Conservation (phyloP, 1,139 yeast species). For the Tardiomyces depauwii region DNA sequence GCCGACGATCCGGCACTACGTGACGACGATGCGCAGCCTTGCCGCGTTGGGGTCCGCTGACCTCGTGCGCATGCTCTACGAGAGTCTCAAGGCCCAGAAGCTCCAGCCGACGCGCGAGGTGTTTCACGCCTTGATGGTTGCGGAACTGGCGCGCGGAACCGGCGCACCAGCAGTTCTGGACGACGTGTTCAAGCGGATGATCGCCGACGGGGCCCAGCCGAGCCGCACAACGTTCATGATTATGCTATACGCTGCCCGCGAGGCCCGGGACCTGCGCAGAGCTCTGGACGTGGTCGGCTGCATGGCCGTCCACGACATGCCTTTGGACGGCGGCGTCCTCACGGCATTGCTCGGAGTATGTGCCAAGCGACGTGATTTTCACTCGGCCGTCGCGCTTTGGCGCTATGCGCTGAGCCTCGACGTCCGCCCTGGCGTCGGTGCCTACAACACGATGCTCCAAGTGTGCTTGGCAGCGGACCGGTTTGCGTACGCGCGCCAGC, state of each 20-base stretch:
- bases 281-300: conserved; percentile 22
- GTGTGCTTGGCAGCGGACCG: conserved; percentile 14
- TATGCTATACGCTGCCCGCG: conserved; percentile 19
- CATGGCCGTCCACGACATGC: conserved; percentile 16
- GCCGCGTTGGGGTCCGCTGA: conserved; percentile 38
- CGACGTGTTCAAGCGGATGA: conserved; percentile 35
- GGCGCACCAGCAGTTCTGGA: conserved; percentile 33
- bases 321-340: conserved; percentile 15
- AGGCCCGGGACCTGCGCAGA: conserved; percentile 17
- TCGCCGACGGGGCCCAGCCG: conserved; percentile 28
- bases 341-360: conserved; percentile 22
- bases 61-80: conserved; percentile 37
- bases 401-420: conserved; percentile 16
- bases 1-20: conserved; percentile 42
- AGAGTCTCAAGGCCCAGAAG: conserved; percentile 31
- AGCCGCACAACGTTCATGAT: conserved; percentile 16
- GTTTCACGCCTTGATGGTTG: conserved; percentile 33
- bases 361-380: conserved; percentile 19
- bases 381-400: conserved; percentile 19
- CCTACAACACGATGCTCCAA: conserved; percentile 19
- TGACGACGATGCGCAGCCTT: conserved; percentile 44
- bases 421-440: conserved; percentile 16
- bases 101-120: conserved; percentile 40
- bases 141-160: not conserved
- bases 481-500: conserved; percentile 10